Percentiles rank a stretch among this genome's conserved stretches.
phyloP scores from a whole-genome alignment of 1,284 basidiomycete species.

The Moniliophthora roreri region DNA sequence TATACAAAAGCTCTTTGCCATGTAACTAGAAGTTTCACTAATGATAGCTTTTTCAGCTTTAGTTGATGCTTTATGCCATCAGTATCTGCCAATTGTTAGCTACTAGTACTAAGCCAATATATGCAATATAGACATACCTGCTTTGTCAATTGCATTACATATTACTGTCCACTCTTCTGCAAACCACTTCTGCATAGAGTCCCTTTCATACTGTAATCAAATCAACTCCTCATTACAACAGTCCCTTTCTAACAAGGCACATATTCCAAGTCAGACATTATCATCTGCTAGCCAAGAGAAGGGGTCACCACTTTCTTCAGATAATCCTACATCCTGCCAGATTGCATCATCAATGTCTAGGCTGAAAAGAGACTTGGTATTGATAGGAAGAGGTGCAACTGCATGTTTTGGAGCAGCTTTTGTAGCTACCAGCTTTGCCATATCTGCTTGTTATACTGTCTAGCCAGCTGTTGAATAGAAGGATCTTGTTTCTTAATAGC shows the following conservation, averaged over 20 bases:
- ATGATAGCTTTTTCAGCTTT: no score
- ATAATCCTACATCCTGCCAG: slow-evolving; percentile 20
- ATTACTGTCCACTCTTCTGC: slow-evolving; percentile 3
- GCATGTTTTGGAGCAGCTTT: slow-evolving; percentile 15
- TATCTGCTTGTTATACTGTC: slow-evolving; percentile 1
- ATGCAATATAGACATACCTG: no score
- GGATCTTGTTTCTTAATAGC: slow-evolving; percentile 5
- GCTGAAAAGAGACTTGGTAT: slow-evolving; percentile 11
- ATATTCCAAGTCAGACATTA: slow-evolving; percentile 5
- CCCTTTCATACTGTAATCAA: background rate
- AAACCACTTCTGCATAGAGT: slow-evolving; percentile 7
- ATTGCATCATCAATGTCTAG: slow-evolving; percentile 23
- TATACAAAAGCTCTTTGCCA: no score
- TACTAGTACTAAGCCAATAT: no score
- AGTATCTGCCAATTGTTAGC: no score
- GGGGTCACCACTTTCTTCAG: slow-evolving; percentile 7
- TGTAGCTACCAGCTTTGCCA: slow-evolving; percentile 5
- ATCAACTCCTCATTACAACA: slow-evolving; percentile 9
- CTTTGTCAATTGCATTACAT: background rate
- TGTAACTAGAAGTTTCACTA: no score
- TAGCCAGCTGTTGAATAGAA: slow-evolving; percentile 2
- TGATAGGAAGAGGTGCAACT: slow-evolving; percentile 12
- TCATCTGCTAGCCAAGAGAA: slow-evolving; percentile 8
- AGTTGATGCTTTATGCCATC: no score
- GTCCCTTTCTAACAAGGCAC: slow-evolving; percentile 5